Evolutionary conservation across 2,329 filamentous ascomycete genomes (phyloP).

Genomic region (Biscogniauxia sp.): DNA sequence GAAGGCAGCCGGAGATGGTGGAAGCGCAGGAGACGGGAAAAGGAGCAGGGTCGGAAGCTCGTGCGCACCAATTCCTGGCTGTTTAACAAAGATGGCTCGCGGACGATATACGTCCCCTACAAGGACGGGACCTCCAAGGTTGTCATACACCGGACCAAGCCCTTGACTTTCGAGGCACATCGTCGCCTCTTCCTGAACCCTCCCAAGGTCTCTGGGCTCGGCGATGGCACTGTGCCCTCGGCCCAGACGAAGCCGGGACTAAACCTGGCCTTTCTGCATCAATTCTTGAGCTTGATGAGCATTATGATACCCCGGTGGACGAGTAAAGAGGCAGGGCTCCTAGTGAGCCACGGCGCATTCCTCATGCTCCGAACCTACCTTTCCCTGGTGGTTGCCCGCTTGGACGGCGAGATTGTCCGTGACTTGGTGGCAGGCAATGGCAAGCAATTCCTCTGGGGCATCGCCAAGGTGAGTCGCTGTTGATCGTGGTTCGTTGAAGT

Average conservation of each 20-base stretch:
- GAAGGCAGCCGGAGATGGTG: slow-evolving; percentile 80
- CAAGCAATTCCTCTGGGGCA: slow-evolving; percentile 80
- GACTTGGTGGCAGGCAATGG: slow-evolving; percentile 96
- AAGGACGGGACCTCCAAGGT: slow-evolving; percentile 86
- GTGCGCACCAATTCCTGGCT: slow-evolving; percentile 90
- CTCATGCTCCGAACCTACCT: slow-evolving; percentile 90
- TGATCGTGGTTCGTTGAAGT: slow-evolving; percentile 1
- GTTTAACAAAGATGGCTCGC: slow-evolving; percentile 88
- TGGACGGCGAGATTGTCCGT: slow-evolving; percentile 94
- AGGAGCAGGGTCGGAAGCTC: slow-evolving; percentile 77
- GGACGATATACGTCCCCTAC: slow-evolving; percentile 94
- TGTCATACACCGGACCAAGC: slow-evolving; percentile 84
- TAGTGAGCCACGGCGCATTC: slow-evolving; percentile 86
- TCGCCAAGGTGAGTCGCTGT: slow-evolving; percentile 62
- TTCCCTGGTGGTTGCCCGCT: slow-evolving; percentile 83
- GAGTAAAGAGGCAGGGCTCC: slow-evolving; percentile 89
- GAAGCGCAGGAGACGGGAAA: slow-evolving; percentile 70
- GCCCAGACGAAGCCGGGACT: slow-evolving; percentile 89
- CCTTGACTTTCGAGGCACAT: slow-evolving; percentile 94
- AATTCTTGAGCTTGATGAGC: slow-evolving; percentile 92
- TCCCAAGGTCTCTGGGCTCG: slow-evolving; percentile 75
- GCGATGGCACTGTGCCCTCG: slow-evolving; percentile 74
- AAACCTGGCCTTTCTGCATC: slow-evolving; percentile 93
- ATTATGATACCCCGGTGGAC: slow-evolving; percentile 97
- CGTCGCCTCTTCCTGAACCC: slow-evolving; percentile 89